Base-by-base conservation (phyloP, 1,139 yeast genomes). In the Meyerozyma guilliermondii region DNA sequence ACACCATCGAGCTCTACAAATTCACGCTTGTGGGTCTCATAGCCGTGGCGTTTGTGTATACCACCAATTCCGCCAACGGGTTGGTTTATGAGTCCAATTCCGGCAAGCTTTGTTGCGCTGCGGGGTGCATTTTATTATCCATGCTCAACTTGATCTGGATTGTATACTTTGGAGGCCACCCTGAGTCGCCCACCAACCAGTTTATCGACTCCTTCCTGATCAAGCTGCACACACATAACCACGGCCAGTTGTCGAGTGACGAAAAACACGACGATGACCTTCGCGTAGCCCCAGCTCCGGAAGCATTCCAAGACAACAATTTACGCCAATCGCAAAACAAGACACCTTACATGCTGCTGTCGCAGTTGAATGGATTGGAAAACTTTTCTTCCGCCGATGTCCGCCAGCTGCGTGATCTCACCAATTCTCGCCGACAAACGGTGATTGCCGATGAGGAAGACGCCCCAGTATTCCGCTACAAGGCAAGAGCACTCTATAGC, bases 91-190 rank as follows among this genome's bases (percentile, higher is more conserved):
- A 74, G 38, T 68, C 78, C 17, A 75, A 86, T 10, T 67, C 84
- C n/a, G 80, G 79, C 34, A 62, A 63, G 51, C 86, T 87, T 43
- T 94, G 96, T 31, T 91, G 95, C 16, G 88, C 95, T 2, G 96
- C 98, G 0, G 98, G 98, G 4, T 84, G 87, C 53, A 86, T 92
- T 48, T 68, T 92, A 44, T 68, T 88, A 41, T 81, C 94, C 20
- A 87, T 91, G 62, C 73, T 88, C 48, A 87, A 91, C 60, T 58
- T 86, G 43, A 69, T 78, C 41, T 92, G 97, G 96, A 74, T 91
- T 43, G 70, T 89, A 46, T 91, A 89, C 64, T 87, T 85, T 60
- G 98, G 92, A 14, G 83, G 86, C 30, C 91, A 84, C 53, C 86
- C 86, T 36, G 81, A 81, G 44, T 78, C 88, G 18, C 92, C 95